These are phyloP conservation scores for Ophiostoma quercus DNA, from an alignment of 2,329 filamentous ascomycete genomes.

Conservation along the genomic window DNA sequence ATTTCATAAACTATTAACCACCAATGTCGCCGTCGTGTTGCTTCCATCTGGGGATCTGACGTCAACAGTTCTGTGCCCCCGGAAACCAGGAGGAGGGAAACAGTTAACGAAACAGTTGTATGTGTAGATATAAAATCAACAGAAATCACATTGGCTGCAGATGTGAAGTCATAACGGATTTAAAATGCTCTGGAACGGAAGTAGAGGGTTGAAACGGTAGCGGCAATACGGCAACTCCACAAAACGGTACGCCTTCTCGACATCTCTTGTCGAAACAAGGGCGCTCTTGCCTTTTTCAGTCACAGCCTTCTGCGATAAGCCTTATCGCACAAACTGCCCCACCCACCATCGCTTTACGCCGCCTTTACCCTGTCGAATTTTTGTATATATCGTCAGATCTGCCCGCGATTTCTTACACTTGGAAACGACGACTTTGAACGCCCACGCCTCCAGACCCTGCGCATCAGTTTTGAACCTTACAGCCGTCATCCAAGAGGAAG, in stretches of 20 bases:
- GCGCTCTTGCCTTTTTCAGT: not conserved
- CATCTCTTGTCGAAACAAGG: not conserved
- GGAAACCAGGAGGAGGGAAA: too few relatives aligned
- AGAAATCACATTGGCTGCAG: too few relatives aligned
- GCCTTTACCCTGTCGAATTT: constrained; percentile 5
- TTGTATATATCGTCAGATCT: constrained; percentile 1
- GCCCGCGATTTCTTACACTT: constrained; percentile 3
- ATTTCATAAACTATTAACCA: too few relatives aligned
- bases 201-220: not conserved
- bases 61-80: too few relatives aligned
- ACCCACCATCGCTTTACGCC: not conserved
- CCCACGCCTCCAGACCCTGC: not conserved
- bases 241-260: not conserved
- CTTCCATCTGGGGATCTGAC: too few relatives aligned
- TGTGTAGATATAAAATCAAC: too few relatives aligned
- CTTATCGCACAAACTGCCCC: constrained; percentile 2
- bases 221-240: not conserved
- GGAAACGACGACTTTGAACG: not conserved
- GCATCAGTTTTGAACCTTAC: not conserved
- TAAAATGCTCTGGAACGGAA: too few relatives aligned
- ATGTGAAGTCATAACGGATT: too few relatives aligned
- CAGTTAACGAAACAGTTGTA: too few relatives aligned
- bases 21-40: too few relatives aligned
- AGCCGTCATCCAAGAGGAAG: too few relatives aligned
- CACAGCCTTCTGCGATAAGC: constrained; percentile 9